Base-by-base conservation (phyloP, 371 early-diverging fungal species). In the Gilbertella persicaria region DNA sequence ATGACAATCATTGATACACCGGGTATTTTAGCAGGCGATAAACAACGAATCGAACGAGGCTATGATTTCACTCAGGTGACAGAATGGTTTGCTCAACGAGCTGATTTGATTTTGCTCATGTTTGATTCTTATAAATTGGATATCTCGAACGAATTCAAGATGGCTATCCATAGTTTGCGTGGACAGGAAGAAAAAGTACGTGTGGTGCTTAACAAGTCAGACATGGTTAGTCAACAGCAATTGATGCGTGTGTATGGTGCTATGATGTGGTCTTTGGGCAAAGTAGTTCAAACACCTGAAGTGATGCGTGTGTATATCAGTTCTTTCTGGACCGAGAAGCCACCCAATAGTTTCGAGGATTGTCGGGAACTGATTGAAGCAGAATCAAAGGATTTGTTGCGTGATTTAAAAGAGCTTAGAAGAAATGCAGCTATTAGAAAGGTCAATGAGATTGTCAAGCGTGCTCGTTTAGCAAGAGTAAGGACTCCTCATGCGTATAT, bases 211-310 rank as follows among this genome's bases (percentile, higher is more conserved):
- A 94, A 94, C 75, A 94, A 94, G 72, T 86, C 89, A 51, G 91
- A 94, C 61, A 86, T 84, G 86, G 86, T 94, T 38, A 87, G 73
- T 58, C 86, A 85, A 33, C 93, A 93, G 64, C 90, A 94, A 73
- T 73, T 94, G 49, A 88, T 94, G 91, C 76, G 95, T 25, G 93
- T 94, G 0, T 90, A 91, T 54, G 94, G 94, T 38, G 94, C 94
- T 8, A 71, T 94, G 72, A 94, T 94, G 94, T 94, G 94, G 94
- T 91, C 94, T 14, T 77, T 94, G 16, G 94, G 95, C 53, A 91
- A 90, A 60, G 92, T 94, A 0, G 78, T 94, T 8, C 81, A 88
- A 33, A 89, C 92, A 2, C 95, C 94, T 16, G 94, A 94, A 64
- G 95, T 94, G 16, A 80, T 85, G 78, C 82, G 94, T 17, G 94